Base-by-base conservation (phyloP, 805 yeast species). In the Teunomyces lycoperdinae region DNA sequence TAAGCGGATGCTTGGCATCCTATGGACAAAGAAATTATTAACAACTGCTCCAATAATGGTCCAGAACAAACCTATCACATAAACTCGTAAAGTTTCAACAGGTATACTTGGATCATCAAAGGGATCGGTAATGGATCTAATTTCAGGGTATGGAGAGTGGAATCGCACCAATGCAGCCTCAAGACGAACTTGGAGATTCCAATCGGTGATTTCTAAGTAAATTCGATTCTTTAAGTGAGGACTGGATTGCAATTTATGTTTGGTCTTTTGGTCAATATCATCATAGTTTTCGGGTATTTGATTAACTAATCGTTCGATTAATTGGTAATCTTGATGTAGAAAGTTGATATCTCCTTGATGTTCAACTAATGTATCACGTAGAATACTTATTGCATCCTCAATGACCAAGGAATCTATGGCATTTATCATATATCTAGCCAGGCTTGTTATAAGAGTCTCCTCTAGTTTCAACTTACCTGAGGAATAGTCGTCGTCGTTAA, bases 131-230 rank as follows among this genome's bases (percentile, higher is more conserved):
- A 84, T 77, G 8, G 87, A 82, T 33, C 88, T 65, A 10, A 84
- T 84, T 56, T 84, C 88, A 1, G 87, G 84, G 52, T 81, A 82
- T 4, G 86, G 85, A 5, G 84, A 77, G 58, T 72, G 74, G 53
- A 49, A 69, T 13, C 65, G 67, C 14, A 65, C 66, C 38, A 78
- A 57, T 28, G 70, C 73, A 4, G 81, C 81, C 48, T 76, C 74
- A 29, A 71, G 58, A 49, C 63, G 66, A 32, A 65, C 61, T 38
- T 70, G 71, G 13, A 72, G 56, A 8, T 52, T 50, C 72, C 73
- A 67, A 30, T 66, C 63, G 2, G 36, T 41, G 20, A 53, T 45
- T 9, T 20, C 14, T 27, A 52, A 45, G 31, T 54, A 54, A n/a
- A 30, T 17, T 32, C 45, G 42, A 31, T 46, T 48, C 27, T 49